Conservation (phyloP, 2,329 filamentous ascomycete species). For the Thermoascus crustaceus region DNA sequence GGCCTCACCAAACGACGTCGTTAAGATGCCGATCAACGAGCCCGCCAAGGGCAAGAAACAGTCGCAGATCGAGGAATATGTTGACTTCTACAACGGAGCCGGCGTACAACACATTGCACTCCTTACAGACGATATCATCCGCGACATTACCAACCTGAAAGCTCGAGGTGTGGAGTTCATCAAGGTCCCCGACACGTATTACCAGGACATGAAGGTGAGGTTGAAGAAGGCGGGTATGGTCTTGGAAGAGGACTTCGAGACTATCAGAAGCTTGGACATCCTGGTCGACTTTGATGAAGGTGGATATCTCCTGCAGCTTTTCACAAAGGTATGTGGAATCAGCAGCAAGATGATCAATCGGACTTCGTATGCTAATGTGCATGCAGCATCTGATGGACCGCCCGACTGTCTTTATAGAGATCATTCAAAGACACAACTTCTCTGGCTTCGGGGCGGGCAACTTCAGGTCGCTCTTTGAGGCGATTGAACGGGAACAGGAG, state of each 20-base stretch:
- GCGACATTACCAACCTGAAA: slow-evolving; percentile 66
- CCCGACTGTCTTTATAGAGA: slow-evolving; percentile 92
- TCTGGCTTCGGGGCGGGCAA: slow-evolving; percentile 90
- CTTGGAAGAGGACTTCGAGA: slow-evolving; percentile 73
- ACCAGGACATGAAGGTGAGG: slow-evolving; percentile 64
- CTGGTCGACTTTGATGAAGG: slow-evolving; percentile 92
- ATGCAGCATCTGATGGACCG: slow-evolving; percentile 74
- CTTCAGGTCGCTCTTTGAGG: slow-evolving; percentile 91
- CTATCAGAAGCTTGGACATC: slow-evolving; percentile 69
- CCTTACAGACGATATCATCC: slow-evolving; percentile 70
- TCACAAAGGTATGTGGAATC: slow-evolving; percentile 52
- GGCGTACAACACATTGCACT: slow-evolving; percentile 93
- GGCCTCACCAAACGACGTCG: slow-evolving; percentile 71
- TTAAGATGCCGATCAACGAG: slow-evolving; percentile 99
- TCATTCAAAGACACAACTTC: slow-evolving; percentile 87
- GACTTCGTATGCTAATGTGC: background rate
- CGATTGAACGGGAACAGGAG: slow-evolving; percentile 88
- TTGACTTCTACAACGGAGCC: slow-evolving; percentile 80
- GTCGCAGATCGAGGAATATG: slow-evolving; percentile 88
- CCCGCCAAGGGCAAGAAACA: slow-evolving; percentile 83
- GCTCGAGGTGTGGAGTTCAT: slow-evolving; percentile 92
- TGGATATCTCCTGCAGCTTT: slow-evolving; percentile 70
- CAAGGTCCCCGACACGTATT: slow-evolving; percentile 78
- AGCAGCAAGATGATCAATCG: background rate
- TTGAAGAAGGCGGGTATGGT: slow-evolving; percentile 54